Conservation (phyloP, 2,329 filamentous ascomycete species). For the Xylaria sp. region DNA sequence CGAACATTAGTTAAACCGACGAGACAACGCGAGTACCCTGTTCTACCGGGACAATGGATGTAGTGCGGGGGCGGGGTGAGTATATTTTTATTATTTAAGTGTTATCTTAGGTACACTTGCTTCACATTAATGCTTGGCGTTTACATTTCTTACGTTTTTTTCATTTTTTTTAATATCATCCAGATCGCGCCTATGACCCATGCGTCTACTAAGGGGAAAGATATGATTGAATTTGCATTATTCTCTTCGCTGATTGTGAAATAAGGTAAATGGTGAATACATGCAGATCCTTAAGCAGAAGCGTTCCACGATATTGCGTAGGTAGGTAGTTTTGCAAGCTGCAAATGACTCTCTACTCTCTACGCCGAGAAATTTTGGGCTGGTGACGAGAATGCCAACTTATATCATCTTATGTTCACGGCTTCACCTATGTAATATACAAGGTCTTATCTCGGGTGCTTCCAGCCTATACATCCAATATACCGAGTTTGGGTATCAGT, state of each 20-base stretch:
- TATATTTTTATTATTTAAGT: no score
- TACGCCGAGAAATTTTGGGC: no score
- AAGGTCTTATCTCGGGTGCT: neutral
- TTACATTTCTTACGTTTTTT: neutral
- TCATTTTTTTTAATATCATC: neutral
- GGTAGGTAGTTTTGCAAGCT: no score
- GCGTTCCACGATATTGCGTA: no score
- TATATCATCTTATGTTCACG: no score
- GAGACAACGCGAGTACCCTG: neutral
- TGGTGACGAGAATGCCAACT: no score
- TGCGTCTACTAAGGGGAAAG: neutral
- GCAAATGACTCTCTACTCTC: no score
- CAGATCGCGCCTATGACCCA: neutral
- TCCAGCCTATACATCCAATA: constrained; percentile 43
- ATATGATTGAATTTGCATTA: neutral
- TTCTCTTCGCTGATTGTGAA: neutral
- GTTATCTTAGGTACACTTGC: no score
- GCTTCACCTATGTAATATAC: neutral
- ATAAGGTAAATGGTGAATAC: no score
- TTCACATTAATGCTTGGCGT: neutral
- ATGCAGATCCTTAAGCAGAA: no score
- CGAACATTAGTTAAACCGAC: constrained; percentile 7
- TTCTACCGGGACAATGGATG: constrained; percentile 21
- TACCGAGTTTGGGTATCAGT: constrained; percentile 60
- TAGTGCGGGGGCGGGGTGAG: constrained; percentile 19